Evolutionary conservation across 805 yeast species (phyloP), one percentile per base, ranked within the genome.

Genomic region (Geotrichum ghanense): DNA sequence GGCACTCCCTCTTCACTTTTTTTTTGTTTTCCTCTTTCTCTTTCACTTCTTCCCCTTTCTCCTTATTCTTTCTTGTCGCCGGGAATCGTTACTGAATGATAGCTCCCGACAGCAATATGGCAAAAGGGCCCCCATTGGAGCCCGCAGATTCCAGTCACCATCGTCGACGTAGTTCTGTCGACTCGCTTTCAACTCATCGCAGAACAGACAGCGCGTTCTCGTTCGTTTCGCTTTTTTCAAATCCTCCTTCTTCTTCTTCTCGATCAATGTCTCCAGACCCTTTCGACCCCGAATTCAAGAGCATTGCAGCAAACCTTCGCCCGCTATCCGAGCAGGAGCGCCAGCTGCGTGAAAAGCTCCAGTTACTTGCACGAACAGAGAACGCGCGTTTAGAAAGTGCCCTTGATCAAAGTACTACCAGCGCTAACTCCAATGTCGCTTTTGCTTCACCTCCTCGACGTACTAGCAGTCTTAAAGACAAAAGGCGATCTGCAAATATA

Each of bases 361-460:
- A 51, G 41, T 52, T 42, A 43, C 47, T 58, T 10, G 63, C 63
- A 4, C 56, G 63, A 12, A 43, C 55, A 3, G 59, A 56, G 26
- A 59, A 59, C 45, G 61, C 60, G 12, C 44, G 52, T 4, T 47
- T 56, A 17, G n/a, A n/a, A 24, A 26, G 35, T n/a, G n/a, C 17
- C 24, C 9, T 14, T 7, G 21, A 6, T 14, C 40, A 16, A 35
- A 20, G 10, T n/a, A 9, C 20, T 6, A n/a, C n/a, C n/a, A n/a
- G n/a, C n/a, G n/a, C n/a, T n/a, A n/a, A n/a, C n/a, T n/a, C n/a
- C n/a, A n/a, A n/a, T n/a, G n/a, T n/a, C n/a, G n/a, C n/a, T n/a
- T n/a, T n/a, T n/a, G n/a, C n/a, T n/a, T n/a, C n/a, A n/a, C n/a
- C n/a, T n/a, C n/a, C n/a, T n/a, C n/a, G n/a, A n/a, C n/a, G n/a